phyloP scores from a whole-genome alignment of 208 protist genomes.

The Crithidia thermophila region DNA sequence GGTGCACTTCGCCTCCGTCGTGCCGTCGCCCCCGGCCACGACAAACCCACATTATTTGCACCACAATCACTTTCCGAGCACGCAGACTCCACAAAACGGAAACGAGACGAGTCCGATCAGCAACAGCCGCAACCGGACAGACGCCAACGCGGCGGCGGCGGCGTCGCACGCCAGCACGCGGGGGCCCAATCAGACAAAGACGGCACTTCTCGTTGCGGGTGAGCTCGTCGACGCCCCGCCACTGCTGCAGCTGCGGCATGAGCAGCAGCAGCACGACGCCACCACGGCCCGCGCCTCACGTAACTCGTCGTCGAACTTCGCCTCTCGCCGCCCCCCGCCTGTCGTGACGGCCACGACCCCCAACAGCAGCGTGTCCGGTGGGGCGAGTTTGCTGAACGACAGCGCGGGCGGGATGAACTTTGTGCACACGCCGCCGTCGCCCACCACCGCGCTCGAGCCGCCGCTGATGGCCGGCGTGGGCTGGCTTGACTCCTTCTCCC shows the following conservation, averaged over 20 bases:
- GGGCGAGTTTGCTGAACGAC: conserved; percentile 9
- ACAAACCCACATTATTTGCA: no score
- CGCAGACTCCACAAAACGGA: no score
- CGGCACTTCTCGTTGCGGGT: background rate
- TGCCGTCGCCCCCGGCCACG: background rate
- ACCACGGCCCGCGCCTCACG: no score
- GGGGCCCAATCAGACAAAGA: no score
- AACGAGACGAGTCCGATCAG: no score
- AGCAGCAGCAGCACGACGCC: conserved; percentile 4
- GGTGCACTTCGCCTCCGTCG: background rate
- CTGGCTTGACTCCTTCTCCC: conserved; percentile 19
- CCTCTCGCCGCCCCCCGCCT: background rate
- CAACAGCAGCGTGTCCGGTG: background rate
- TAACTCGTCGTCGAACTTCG: background rate
- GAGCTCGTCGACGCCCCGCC: conserved; percentile 3
- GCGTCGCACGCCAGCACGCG: no score
- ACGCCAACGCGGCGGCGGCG: no score
- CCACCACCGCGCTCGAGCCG: conserved; percentile 15
- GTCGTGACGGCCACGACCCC: no score
- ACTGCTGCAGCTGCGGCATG: background rate
- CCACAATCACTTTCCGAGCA: no score
- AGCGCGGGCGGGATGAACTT: conserved; percentile 7
- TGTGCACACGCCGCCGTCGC: conserved; percentile 7
- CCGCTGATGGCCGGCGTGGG: conserved; percentile 26
- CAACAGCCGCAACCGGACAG: no score